Conservation (phyloP, 2,329 filamentous ascomycete species). For the Claviceps sorghi region DNA sequence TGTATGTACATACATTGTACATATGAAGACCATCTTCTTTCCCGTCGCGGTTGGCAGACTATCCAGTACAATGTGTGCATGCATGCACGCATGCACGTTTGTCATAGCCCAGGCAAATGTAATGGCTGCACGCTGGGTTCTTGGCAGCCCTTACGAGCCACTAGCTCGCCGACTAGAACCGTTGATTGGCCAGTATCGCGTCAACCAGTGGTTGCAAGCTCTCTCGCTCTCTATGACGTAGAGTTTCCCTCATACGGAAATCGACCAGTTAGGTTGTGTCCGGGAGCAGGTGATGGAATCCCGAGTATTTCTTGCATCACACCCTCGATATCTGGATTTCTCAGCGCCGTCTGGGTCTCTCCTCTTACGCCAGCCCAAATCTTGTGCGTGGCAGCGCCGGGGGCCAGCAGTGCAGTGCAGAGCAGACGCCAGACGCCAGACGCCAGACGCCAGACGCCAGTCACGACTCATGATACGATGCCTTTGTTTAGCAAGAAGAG, state of each 20-base stretch:
- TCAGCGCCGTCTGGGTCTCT: neutral
- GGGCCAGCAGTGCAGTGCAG: neutral
- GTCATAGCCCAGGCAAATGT: too few relatives aligned
- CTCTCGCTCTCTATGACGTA: slow-evolving; percentile 6
- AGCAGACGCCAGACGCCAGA: neutral
- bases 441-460: neutral
- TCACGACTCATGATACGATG: slow-evolving; percentile 12
- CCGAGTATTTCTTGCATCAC: neutral
- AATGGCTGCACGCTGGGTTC: neutral
- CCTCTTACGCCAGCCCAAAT: neutral
- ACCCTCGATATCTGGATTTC: neutral
- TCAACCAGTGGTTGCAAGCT: neutral
- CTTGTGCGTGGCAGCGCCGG: neutral
- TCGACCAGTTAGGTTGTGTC: neutral
- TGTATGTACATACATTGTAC: too few relatives aligned
- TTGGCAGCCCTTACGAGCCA: neutral
- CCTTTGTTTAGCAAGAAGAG: slow-evolving; percentile 19
- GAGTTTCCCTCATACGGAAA: slow-evolving; percentile 1
- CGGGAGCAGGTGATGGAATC: neutral
- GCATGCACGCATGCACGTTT: too few relatives aligned
- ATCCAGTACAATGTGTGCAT: too few relatives aligned
- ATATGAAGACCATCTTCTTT: too few relatives aligned
- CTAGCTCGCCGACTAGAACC: neutral
- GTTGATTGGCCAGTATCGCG: neutral
- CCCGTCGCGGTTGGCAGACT: too few relatives aligned